Base-by-base conservation (phyloP, 805 yeast species). In the Candida cerambycidarum region DNA sequence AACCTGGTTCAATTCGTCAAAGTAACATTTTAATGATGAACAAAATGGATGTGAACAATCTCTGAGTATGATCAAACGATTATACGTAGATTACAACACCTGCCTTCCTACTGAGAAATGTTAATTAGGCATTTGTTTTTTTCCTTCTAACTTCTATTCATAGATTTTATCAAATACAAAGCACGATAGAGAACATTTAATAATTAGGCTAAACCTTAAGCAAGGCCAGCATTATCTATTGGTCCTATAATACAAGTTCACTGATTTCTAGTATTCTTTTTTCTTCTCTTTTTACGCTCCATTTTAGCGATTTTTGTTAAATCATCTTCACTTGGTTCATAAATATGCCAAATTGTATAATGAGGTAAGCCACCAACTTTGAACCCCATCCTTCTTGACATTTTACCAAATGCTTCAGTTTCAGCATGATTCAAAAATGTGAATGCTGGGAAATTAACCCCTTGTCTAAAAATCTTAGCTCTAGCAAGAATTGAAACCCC, bases 331-430 rank as follows among this genome's bases (percentile, higher is more conserved):
- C 90, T 83, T 12, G 95, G 95, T 57, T 86, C 95, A 59, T 83
- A 86, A 38, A 89, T 85, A 62, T 88, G 96, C 96, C 96, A 88
- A 32, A 88, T 70, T 0, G 90, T 86, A 62, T 88, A 89, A 65
- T 89, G 90, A 4, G 96, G 96, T 50, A 89, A 72, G 0, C 97
- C 97, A 29, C 89, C 93, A 11, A 89, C 95, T 47, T 70, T 70
- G 63, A 77, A 86, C 5, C 95, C 95, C 85, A 87, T 83, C 48
- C 71, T 68, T 52, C 73, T 82, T 15, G 89, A 82, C 83, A 89
- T 73, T 55, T 85, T 85, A 28, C 95, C 95, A 65, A 85, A 85
- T 1, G 89, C 93, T 60, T 86, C 95, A 1, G 95, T 86, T 59
- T 86, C 95, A 0, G 95, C 95, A 63, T 86, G 95, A 57, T 86